phyloP scores from a whole-genome alignment of 345 rosid genomes.

The Arabidopsis arenosa region DNA sequence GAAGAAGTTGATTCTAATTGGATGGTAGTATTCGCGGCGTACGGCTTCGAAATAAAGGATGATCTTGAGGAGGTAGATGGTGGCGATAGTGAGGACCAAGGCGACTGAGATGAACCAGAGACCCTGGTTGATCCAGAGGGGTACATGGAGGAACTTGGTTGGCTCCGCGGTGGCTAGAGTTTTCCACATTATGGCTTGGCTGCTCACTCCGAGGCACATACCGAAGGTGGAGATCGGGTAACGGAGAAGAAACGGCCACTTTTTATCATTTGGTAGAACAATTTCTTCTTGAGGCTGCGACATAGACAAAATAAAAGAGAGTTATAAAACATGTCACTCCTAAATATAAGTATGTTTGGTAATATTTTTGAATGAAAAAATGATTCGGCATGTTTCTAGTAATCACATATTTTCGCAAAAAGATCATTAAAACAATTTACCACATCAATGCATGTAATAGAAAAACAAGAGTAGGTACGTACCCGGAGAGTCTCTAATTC shows the following conservation, averaged over 20 bases:
- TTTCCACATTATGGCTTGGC: conserved; percentile 91
- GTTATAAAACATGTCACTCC: conserved; percentile 6
- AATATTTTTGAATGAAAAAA: background rate
- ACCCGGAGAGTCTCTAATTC: conserved; percentile 79
- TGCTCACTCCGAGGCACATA: conserved; percentile 86
- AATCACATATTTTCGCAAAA: background rate
- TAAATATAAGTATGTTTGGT: background rate
- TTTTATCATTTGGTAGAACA: conserved; percentile 69
- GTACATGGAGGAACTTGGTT: conserved; percentile 68
- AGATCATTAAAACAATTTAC: background rate
- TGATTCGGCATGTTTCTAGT: background rate
- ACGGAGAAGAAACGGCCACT: conserved; percentile 85
- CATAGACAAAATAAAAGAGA: background rate
- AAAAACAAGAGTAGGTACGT: conserved; percentile 14
- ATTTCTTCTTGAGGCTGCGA: conserved; percentile 70
- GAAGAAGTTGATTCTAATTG: conserved; percentile 84
- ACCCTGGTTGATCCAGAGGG: conserved; percentile 47
- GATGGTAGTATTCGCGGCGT: conserved; percentile 84
- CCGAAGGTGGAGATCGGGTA: conserved; percentile 78
- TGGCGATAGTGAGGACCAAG: conserved; percentile 50
- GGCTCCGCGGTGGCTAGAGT: conserved; percentile 64
- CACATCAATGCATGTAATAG: background rate
- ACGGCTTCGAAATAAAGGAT: conserved; percentile 80
- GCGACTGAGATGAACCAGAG: conserved; percentile 69
- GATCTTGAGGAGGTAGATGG: conserved; percentile 62